These are phyloP conservation scores for Plasmopara halstedii DNA, from an alignment of 352 stramenopile genomes.

Conservation along the genomic window DNA sequence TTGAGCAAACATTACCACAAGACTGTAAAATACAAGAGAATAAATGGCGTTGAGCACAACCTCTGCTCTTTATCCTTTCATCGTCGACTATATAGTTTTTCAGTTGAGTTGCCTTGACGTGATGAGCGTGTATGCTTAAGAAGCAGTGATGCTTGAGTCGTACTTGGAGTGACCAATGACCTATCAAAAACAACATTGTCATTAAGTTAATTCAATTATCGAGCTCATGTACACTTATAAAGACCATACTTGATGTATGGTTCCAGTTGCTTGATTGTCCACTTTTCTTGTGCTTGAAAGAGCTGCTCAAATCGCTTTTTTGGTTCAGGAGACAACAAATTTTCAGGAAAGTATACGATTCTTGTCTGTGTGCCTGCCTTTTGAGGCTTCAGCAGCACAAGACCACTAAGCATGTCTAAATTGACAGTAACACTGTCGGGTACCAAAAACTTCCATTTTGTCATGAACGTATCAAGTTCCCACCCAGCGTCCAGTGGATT, in stretches of 20 bases:
- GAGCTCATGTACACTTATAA: not conserved
- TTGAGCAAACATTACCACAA: not conserved
- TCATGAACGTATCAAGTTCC: conserved; percentile 58
- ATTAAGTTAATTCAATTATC: conserved; percentile 3
- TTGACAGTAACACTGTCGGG: conserved; percentile 52
- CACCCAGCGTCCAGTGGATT: conserved; percentile 32
- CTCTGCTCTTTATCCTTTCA: conserved; percentile 4
- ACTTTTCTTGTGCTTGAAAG: conserved; percentile 77
- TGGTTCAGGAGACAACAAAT: conserved; percentile 55
- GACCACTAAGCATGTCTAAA: conserved; percentile 54
- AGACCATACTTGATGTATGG: conserved; percentile 68
- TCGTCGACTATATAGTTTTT: conserved; percentile 71
- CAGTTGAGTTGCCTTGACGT: conserved; percentile 58
- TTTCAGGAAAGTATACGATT: conserved; percentile 62
- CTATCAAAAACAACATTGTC: conserved; percentile 18
- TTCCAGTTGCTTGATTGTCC: conserved; percentile 70
- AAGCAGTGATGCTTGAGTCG: conserved; percentile 67
- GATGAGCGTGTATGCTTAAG: conserved; percentile 78
- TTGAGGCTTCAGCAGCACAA: conserved; percentile 45
- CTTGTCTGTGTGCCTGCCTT: conserved; percentile 30
- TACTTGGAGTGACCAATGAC: conserved; percentile 47
- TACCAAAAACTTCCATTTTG: conserved; percentile 76
- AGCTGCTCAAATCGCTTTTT: conserved; percentile 74
- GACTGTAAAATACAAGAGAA: not conserved
- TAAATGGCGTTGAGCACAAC: not conserved